phyloP scores from a whole-genome alignment of 2,329 filamentous ascomycete species.

The Aspergillus pseudonomiae region DNA sequence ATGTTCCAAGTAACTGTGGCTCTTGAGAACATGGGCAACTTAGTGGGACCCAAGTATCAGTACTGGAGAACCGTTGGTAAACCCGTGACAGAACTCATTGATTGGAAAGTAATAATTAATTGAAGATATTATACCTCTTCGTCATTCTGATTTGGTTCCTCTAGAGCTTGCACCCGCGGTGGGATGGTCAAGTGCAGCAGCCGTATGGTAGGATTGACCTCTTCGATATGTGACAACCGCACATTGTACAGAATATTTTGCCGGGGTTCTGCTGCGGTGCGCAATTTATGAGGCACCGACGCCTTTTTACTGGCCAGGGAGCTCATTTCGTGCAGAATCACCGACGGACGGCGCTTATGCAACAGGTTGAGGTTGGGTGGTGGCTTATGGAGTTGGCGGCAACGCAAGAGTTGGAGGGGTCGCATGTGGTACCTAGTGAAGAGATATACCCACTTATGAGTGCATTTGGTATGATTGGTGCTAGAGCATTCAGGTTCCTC shows the following conservation, averaged over 20 bases:
- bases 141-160: constrained; percentile 30
- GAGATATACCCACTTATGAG: neutral
- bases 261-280: constrained; percentile 74
- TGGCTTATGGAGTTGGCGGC: constrained; percentile 8
- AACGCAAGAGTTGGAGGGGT: constrained; percentile 12
- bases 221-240: constrained; percentile 61
- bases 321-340: constrained; percentile 28
- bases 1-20: neutral
- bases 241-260: constrained; percentile 67
- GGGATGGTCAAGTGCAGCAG: constrained; percentile 67
- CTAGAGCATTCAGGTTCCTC: neutral
- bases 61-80: neutral
- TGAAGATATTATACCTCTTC: constrained; percentile 50
- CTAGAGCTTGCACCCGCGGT: constrained; percentile 39
- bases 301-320: constrained; percentile 32
- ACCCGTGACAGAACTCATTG: no score
- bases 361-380: neutral
- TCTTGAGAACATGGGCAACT: neutral
- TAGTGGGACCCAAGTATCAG: neutral
- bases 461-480: neutral
- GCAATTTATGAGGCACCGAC: constrained; percentile 63
- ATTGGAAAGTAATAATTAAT: neutral
- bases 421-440: constrained; percentile 14
- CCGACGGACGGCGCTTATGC: constrained; percentile 11
- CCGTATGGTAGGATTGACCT: constrained; percentile 69